Percentiles rank a stretch among this genome's conserved stretches.
These are phyloP conservation scores for Drosera capensis DNA, from an alignment of 148 eudicot genomes.

Conservation along the genomic window DNA sequence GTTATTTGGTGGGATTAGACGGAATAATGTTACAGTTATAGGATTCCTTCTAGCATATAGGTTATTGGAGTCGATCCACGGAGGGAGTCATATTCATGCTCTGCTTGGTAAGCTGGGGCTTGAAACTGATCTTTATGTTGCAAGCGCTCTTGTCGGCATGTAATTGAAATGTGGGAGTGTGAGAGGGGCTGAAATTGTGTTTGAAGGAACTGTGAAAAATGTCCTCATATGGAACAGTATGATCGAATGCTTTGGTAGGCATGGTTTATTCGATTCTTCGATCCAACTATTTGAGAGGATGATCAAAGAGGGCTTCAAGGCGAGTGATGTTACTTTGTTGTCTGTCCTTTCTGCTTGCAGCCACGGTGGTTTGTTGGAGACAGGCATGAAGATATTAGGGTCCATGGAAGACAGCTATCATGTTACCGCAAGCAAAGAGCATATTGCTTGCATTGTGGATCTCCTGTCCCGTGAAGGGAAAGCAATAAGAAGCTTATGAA, in stretches of 20 bases:
- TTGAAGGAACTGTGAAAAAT: conserved; percentile 21
- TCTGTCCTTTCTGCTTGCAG: conserved; percentile 53
- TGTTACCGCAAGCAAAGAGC: conserved; percentile 31
- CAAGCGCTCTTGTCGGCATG: conserved; percentile 49
- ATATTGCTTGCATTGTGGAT: conserved; percentile 51
- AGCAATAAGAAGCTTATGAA: conserved; percentile 45
- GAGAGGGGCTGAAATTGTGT: conserved; percentile 25
- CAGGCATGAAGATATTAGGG: conserved; percentile 42
- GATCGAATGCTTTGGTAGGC: conserved; percentile 56
- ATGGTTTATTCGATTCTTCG: conserved; percentile 27
- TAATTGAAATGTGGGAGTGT: conserved; percentile 58
- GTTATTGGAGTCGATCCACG: conserved; percentile 17
- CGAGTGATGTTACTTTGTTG: conserved; percentile 41
- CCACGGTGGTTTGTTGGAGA: conserved; percentile 43
- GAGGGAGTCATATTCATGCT: conserved; percentile 46
- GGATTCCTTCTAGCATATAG: conserved; percentile 48
- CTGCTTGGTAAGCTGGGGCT: conserved; percentile 30
- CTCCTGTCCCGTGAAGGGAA: conserved; percentile 51
- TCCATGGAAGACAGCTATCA: conserved; percentile 28
- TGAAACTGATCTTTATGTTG: conserved; percentile 29
- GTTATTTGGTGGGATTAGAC: conserved; percentile 34
- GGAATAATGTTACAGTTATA: conserved; percentile 38
- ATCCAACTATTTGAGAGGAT: conserved; percentile 35
- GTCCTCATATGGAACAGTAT: conserved; percentile 45
- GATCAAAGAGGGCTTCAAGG: conserved; percentile 23